phyloP scores from a whole-genome alignment of 1,139 yeast species.

The Geotrichum aggregatum region DNA sequence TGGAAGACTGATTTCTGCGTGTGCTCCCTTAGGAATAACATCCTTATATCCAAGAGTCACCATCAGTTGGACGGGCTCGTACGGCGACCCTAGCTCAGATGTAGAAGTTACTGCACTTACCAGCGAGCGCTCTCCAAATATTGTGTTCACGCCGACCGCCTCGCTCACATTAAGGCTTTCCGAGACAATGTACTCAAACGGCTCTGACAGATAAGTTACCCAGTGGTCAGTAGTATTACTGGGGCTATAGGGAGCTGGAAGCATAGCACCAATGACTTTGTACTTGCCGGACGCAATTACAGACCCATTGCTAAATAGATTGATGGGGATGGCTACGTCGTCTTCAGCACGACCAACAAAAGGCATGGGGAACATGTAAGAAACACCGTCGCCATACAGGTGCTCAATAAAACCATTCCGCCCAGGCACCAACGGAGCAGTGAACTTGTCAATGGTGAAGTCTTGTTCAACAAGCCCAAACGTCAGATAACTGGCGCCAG shows the following conservation, averaged over 20 bases:
- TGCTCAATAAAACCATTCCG: conserved; percentile 13
- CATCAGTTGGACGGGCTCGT: conserved; percentile 13
- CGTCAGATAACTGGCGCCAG: conserved; percentile 14
- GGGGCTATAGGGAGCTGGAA: conserved; percentile 11
- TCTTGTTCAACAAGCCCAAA: conserved; percentile 10
- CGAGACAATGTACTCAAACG: conserved; percentile 6
- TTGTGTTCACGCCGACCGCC: background rate
- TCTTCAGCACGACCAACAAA: conserved; percentile 12
- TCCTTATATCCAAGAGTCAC: background rate
- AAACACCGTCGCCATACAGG: conserved; percentile 8
- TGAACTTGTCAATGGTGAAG: conserved; percentile 7
- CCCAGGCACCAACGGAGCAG: conserved; percentile 10
- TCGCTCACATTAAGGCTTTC: background rate
- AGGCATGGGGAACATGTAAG: conserved; percentile 6
- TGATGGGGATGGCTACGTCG: conserved; percentile 7
- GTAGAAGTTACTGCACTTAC: conserved; percentile 12
- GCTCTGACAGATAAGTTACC: conserved; percentile 17
- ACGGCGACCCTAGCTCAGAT: conserved; percentile 12
- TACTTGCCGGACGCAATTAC: conserved; percentile 12
- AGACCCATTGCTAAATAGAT: conserved; percentile 11
- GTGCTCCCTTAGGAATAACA: conserved; percentile 5
- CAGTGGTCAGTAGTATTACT: conserved; percentile 2
- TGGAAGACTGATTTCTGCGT: conserved; percentile 15
- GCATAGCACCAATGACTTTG: conserved; percentile 13
- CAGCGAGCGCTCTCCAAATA: conserved; percentile 4